Base-by-base conservation (phyloP, 306 rosid genomes). In the Sicyos edulis region DNA sequence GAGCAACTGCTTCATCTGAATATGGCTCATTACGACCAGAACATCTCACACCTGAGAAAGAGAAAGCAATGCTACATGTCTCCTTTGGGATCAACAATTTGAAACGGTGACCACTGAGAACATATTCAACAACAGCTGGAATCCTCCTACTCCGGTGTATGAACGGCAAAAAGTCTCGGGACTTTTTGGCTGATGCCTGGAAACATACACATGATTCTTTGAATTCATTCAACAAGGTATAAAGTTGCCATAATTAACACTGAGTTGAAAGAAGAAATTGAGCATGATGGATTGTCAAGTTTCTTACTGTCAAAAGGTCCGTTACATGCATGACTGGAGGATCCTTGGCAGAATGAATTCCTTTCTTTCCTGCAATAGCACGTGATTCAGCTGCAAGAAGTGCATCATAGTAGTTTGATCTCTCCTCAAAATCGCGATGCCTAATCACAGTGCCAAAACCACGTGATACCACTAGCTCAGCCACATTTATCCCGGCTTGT, bases 51-150 rank as follows among this genome's bases (percentile, higher is more conserved):
- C 99, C 99, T 37, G 99, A 93, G 76, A 93, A 84, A 26, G 99
- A 67, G 59, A 93, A 89, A 24, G 99, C 97, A 78, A 93, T 89
- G 84, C 96, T 93, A 80, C 99, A 93, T 3, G 99, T 93, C 83
- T 93, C 97, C 87, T 88, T 89, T 55, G 99, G 99, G 84, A 93
- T 89, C 84, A 91, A 85, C 82, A 93, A 77, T 80, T 93, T 93
- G 83, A 89, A 93, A 42, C 99, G 99, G 81, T 93, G 99, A n/a
- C 99, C 99, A 75, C 99, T 93, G 72, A 93, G 87, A 74, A 93
- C 97, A 79, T 93, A 93, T 84, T 93, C 99, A 78, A 93, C 97
- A 79, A 91, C 83, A 44, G 99, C 99, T 68, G 99, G 97, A 75
- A 82, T 79, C 80, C 74, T 93, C 83, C 96, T 85, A 80, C 95